phyloP scores from a whole-genome alignment of 352 stramenopile species.

The Pythium insidiosum region DNA sequence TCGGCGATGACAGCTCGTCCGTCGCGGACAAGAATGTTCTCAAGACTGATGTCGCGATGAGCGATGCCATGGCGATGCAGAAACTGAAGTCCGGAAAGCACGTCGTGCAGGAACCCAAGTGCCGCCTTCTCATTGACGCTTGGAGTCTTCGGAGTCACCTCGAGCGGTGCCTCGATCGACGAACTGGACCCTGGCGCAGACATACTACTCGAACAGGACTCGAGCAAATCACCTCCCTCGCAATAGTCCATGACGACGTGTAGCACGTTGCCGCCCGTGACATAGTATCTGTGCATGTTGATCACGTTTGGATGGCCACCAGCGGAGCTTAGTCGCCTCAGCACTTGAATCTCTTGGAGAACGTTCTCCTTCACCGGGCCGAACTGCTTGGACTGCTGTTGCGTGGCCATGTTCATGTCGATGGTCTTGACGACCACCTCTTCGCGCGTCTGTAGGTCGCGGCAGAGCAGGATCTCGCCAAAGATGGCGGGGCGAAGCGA shows the following conservation, averaged over 20 bases:
- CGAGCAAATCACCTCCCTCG: constrained; percentile 60
- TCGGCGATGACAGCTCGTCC: constrained; percentile 54
- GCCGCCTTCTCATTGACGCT: constrained; percentile 35
- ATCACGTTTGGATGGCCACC: constrained; percentile 72
- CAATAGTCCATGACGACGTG: constrained; percentile 79
- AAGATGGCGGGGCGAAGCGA: constrained; percentile 53
- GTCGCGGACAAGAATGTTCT: constrained; percentile 92
- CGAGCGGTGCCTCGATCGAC: not conserved
- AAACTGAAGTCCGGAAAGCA: constrained; percentile 55
- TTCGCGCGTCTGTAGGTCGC: constrained; percentile 40
- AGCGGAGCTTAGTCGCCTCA: constrained; percentile 32
- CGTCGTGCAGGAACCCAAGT: constrained; percentile 54
- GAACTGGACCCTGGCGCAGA: constrained; percentile 2
- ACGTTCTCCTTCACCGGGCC: constrained; percentile 62
- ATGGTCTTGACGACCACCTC: constrained; percentile 68
- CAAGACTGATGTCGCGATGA: constrained; percentile 95
- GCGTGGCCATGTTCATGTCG: constrained; percentile 42
- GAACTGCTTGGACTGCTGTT: constrained; percentile 38
- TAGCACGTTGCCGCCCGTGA: constrained; percentile 35
- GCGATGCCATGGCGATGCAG: constrained; percentile 65
- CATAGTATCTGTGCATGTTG: constrained; percentile 57
- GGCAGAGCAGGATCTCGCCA: constrained; percentile 58
- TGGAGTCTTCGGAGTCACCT: constrained; percentile 4
- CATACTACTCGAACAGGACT: constrained; percentile 27
- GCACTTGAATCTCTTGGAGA: constrained; percentile 59